Conservation (phyloP, 2,329 filamentous ascomycete genomes). For the Biscogniauxia sp. region DNA sequence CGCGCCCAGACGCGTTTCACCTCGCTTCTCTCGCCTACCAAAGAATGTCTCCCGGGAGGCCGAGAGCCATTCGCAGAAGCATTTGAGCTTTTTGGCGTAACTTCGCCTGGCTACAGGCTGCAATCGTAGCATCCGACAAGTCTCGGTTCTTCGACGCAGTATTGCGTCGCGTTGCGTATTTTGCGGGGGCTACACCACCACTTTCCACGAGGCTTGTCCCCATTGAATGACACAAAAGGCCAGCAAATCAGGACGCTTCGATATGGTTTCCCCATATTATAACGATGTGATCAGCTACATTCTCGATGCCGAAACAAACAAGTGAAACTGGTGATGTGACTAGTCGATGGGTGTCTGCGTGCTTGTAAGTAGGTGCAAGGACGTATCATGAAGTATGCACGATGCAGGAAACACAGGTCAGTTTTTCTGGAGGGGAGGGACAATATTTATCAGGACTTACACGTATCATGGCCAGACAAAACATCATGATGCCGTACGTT, state of each 20-base stretch:
- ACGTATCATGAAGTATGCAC: neutral
- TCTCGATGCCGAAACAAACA: neutral
- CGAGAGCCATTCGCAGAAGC: constrained; percentile 1
- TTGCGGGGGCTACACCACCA: neutral
- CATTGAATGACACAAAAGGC: neutral
- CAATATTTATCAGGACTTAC: neutral
- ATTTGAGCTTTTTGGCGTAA: constrained; percentile 4
- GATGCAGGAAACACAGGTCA: neutral
- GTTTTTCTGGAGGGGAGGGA: neutral
- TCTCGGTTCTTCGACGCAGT: constrained; percentile 13
- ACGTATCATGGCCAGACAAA: neutral
- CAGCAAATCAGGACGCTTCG: neutral
- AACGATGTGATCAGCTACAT: neutral
- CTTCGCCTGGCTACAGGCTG: constrained; percentile 10
- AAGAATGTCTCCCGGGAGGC: constrained; percentile 6
- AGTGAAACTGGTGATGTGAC: neutral
- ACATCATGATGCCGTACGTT: neutral
- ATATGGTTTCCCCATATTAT: neutral
- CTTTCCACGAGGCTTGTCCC: neutral
- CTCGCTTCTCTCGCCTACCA: constrained; percentile 7
- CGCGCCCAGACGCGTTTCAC: constrained; percentile 17
- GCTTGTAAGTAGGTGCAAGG: neutral
- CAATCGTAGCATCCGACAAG: constrained; percentile 17
- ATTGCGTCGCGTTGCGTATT: constrained; percentile 1
- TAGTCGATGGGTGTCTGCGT: neutral